Conservation (phyloP, 352 stramenopile species). For the Phytopythium kandeliae region DNA sequence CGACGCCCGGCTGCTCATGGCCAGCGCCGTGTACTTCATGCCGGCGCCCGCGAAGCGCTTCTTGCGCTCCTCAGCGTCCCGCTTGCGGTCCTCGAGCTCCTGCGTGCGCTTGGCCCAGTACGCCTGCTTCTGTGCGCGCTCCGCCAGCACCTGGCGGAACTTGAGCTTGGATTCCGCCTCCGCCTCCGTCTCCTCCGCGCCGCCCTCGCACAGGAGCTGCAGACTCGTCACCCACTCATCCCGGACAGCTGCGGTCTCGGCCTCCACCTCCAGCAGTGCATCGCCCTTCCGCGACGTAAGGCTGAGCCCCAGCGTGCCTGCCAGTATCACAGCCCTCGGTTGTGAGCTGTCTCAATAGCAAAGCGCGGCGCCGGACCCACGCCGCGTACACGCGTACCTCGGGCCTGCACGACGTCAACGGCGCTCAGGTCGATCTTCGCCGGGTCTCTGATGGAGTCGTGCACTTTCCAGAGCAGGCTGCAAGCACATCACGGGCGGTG, state of each 20-base stretch:
- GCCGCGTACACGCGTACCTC: conserved; percentile 19
- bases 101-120: conserved; percentile 77
- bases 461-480: conserved; percentile 66
- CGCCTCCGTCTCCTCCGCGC: conserved; percentile 22
- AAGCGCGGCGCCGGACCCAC: too few relatives aligned
- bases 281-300: conserved; percentile 61
- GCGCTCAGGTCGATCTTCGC: conserved; percentile 44
- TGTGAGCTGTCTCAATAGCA: too few relatives aligned
- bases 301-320: conserved; percentile 36
- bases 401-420: conserved; percentile 46
- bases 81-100: conserved; percentile 69
- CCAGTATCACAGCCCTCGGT: not conserved
- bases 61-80: conserved; percentile 72
- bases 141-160: conserved; percentile 70
- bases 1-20: conserved; percentile 58
- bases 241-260: conserved; percentile 49
- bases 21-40: conserved; percentile 82
- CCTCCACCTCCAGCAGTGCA: conserved; percentile 64
- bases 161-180: conserved; percentile 31
- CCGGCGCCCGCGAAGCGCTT: conserved; percentile 63
- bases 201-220: conserved; percentile 71
- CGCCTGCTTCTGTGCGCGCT: conserved; percentile 67
- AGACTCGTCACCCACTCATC: conserved; percentile 70
- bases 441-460: conserved; percentile 43
- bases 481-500: not conserved